These are phyloP conservation scores for Mycena epipterygia DNA, from an alignment of 768 basidiomycete species.

Conservation along the genomic window DNA sequence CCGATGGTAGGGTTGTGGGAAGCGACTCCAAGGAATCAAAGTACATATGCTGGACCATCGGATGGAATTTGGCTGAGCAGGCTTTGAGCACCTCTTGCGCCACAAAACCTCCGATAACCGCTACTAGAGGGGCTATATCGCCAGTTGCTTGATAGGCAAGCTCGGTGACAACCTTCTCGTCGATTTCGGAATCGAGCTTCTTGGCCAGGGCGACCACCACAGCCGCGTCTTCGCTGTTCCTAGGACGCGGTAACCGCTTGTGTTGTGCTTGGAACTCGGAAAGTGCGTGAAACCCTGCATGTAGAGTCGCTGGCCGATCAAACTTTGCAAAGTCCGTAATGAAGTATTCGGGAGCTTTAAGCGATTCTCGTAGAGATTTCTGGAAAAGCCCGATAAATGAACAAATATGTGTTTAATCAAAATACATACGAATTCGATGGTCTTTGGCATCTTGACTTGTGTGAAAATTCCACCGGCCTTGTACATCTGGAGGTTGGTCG, in stretches of 20 bases:
- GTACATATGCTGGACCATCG: conserved; percentile 94
- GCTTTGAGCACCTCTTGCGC: conserved; percentile 99
- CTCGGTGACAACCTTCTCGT: conserved; percentile 88
- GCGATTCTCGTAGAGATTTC: conserved; percentile 94
- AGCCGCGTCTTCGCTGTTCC: conserved; percentile 85
- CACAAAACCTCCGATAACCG: conserved; percentile 97
- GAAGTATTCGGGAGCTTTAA: conserved; percentile 86
- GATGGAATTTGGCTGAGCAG: conserved; percentile 97
- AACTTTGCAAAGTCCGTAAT: conserved; percentile 98
- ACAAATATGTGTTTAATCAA: neutral
- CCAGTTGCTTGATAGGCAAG: conserved; percentile 93
- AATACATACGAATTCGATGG: conserved; percentile 88
- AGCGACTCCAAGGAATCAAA: conserved; percentile 98
- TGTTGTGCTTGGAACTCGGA: conserved; percentile 79
- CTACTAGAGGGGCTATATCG: conserved; percentile 89
- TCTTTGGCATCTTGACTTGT: conserved; percentile 99
- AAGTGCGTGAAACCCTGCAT: conserved; percentile 95
- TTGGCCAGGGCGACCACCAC: conserved; percentile 82
- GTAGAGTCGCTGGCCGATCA: conserved; percentile 90
- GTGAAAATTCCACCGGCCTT: conserved; percentile 93
- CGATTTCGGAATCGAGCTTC: conserved; percentile 78
- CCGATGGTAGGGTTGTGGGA: conserved; percentile 80
- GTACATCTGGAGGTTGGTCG: conserved; percentile 82
- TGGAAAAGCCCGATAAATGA: conserved; percentile 47
- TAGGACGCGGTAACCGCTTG: conserved; percentile 82